Base-by-base conservation (phyloP, 2,329 filamentous ascomycete genomes). In the Corniculantispora saksenae region DNA sequence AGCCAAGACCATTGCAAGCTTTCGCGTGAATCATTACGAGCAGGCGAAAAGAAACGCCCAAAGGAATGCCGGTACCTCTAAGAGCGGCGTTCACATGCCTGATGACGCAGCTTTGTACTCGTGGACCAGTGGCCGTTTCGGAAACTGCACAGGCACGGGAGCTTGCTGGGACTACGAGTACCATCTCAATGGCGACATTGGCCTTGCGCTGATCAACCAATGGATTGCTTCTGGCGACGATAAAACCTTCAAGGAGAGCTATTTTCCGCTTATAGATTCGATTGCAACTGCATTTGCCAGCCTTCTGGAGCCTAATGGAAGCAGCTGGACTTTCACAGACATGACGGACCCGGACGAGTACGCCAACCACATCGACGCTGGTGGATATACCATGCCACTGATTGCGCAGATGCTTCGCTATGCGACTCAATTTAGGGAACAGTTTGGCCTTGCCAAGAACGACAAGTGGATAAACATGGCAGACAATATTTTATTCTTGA, bases 271-370 rank as follows among this genome's bases (percentile, higher is more conserved):
- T 32, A 87, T 88, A 56, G 83, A 91, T 66, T 85, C 86, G 0
- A 79, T 89, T 48, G 88, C 89, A 0, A 83, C 84, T 1, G 82
- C 90, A 66, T 90, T 86, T 68, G 80, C 82, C 0, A 81, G 91
- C 66, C 67, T 91, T 1, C 74, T 91, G 2, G 79, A 82, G 53
- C 86, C 79, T 68, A 91, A 91, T 69, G 81, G 83, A 19, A 84
- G 84, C 0, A 79, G 77, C 4, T 83, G 81, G 71, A 79, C 79
- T 1, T 77, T 81, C 51, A 84, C 77, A 17, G 90, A 92, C 68
- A 89, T 90, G 76, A 92, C 90, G 0, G 90, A 93, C 75, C 90
- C 90, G 2, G 87, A 89, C 68, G 89, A 91, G 72, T 91, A 89
- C 70, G 89, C 89, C 10, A 90, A 91, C 69, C 79, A 84, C 62